phyloP scores from a whole-genome alignment of 1,284 basidiomycete species.

The Filobasidium uniguttulatum region DNA sequence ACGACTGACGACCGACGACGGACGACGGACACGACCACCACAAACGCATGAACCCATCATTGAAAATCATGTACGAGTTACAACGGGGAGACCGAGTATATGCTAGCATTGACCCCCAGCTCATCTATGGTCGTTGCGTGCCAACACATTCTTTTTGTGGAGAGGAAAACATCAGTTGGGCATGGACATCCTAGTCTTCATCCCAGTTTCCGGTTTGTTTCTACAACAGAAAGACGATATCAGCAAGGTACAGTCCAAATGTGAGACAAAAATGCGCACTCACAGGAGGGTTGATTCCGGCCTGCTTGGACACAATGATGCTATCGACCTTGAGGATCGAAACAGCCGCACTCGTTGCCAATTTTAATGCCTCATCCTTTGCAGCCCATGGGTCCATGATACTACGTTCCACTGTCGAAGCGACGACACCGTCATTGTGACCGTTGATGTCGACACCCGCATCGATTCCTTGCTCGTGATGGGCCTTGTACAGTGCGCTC shows the following conservation, averaged over 20 bases:
- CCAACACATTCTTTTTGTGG: no score
- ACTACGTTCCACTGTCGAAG: constrained; percentile 6
- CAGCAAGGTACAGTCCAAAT: neutral
- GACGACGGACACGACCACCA: no score
- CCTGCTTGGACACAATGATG: constrained; percentile 94
- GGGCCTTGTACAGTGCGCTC: constrained; percentile 75
- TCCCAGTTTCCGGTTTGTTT: constrained; percentile 40
- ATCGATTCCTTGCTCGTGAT: constrained; percentile 46
- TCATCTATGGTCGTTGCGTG: no score
- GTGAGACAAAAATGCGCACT: neutral
- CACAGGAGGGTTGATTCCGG: constrained; percentile 44
- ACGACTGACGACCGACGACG: no score
- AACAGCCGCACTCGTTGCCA: constrained; percentile 74
- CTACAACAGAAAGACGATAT: neutral
- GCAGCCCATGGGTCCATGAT: constrained; percentile 33
- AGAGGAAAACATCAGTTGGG: no score
- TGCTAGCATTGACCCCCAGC: no score
- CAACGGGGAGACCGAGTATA: no score
- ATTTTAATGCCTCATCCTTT: constrained; percentile 38
- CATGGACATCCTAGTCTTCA: constrained; percentile 38
- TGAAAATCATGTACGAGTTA: no score
- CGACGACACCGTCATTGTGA: constrained; percentile 4
- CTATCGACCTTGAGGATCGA: constrained; percentile 90
- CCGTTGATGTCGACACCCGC: constrained; percentile 83
- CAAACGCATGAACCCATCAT: no score